Conservation (phyloP, 768 basidiomycete genomes). For the Naganishia antarctica region DNA sequence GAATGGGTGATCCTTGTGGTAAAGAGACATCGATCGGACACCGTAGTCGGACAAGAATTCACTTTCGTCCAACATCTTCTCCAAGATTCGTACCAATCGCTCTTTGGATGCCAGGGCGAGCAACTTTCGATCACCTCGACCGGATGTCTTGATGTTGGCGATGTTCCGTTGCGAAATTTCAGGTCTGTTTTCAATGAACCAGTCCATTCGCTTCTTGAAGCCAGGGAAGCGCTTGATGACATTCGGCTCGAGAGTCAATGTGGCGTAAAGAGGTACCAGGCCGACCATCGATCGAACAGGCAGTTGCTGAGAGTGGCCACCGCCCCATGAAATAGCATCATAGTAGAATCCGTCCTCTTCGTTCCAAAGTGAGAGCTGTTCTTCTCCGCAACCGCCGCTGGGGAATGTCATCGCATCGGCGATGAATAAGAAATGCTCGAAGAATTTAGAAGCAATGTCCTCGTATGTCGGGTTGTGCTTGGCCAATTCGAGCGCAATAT, state of each 20-base stretch:
- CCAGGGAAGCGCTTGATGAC: constrained; percentile 88
- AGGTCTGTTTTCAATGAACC: constrained; percentile 93
- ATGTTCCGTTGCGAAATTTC: constrained; percentile 84
- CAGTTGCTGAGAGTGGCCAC: constrained; percentile 74
- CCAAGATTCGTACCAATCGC: constrained; percentile 74
- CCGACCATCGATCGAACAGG: constrained; percentile 93
- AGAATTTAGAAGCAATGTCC: constrained; percentile 88
- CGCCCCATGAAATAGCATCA: constrained; percentile 86
- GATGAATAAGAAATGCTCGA: constrained; percentile 93
- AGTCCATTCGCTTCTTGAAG: constrained; percentile 97
- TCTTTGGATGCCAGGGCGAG: constrained; percentile 90
- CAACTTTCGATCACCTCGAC: constrained; percentile 78
- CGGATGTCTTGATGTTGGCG: constrained; percentile 84
- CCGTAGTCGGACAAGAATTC: constrained; percentile 96
- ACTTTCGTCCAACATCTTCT: constrained; percentile 95
- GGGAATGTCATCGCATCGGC: constrained; percentile 96
- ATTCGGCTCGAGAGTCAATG: constrained; percentile 83
- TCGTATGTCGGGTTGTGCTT: constrained; percentile 98
- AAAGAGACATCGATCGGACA: constrained; percentile 92
- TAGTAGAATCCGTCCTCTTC: constrained; percentile 98
- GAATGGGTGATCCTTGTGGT: constrained; percentile 88
- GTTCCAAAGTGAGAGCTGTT: constrained; percentile 83
- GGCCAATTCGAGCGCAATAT: constrained; percentile 92
- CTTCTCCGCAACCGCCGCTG: constrained; percentile 57
- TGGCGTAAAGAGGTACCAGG: constrained; percentile 94